Evolutionary conservation across 148 eudicot genomes (phyloP), one percentile per base, ranked within the genome.

Genomic region (Oxyria digyna): DNA sequence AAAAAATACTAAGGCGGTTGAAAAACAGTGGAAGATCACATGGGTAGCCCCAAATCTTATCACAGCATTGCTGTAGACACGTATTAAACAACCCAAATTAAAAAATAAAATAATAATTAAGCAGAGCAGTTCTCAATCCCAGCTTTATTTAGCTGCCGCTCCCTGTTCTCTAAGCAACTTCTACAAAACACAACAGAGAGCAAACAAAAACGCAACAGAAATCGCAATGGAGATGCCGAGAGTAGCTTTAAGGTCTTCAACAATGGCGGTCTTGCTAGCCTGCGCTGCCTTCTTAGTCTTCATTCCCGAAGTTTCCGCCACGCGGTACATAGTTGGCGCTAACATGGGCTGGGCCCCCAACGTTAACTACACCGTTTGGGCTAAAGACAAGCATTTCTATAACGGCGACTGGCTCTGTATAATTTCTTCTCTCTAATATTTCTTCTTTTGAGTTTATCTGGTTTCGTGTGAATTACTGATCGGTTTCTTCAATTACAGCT

Each of bases 391-490:
- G 29, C 89, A 82, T 68, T 91, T 91, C 62, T 77, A 78, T 76
- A 49, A 64, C 32, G 91, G 83, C 15, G 91, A 88, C 49, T 88
- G 96, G 98, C 98, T 92, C 43, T 89, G 98, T 92, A 89, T 68
- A 69, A 41, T 33, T 13, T 8, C 42, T 63, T 17, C 46, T 18
- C 59, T 52, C 45, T 63, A 59, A 62, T 70, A 35, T 14, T 79
- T 8, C 32, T 20, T 74, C 26, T 18, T 27, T 4, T 41, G 11
- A 27, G 1, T 67, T 41, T 29, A 4, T 24, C 3, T 63, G 42
- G 12, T 66, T 65, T 33, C 15, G 42, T 31, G 3, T 27, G 32
- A 55, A 8, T 62, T 32, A 0, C 11, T 52, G 62, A 23, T 3
- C 1, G 4, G 62, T 23, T 52, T 52, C 62, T 23, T 23, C 62